Evolutionary conservation across 1,139 yeast species (phyloP), one percentile per base, ranked within the genome.

Genomic region (Eremothecium gossypii): DNA sequence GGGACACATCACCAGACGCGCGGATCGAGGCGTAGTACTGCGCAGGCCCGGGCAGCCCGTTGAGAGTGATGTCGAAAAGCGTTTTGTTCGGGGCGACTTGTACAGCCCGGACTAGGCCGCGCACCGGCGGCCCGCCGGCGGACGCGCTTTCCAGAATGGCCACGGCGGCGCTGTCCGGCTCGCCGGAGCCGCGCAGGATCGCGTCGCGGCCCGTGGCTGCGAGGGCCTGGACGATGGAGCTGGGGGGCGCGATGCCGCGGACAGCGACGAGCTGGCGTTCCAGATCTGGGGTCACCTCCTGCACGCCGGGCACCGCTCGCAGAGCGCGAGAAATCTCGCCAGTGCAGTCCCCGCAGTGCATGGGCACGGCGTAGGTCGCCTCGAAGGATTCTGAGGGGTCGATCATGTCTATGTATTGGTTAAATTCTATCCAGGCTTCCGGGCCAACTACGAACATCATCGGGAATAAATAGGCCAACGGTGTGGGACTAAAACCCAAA

Each of bases 101-200:
- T n/a, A 89, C 95, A 43, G 91, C 78, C 49, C 97, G 71, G 1
- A 89, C 95, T 44, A 89, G 71, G 1, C 97, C 97, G 55, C 82
- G 77, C 28, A 89, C 95, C n/a, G n/a, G 23, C n/a, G 27, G 29
- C 49, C 78, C 78, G 40, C 66, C 64, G 23, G 49, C 60, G 45
- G 70, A 76, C 54, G 81, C 83, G 12, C 83, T 73, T 58, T 91
- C 97, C 44, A 89, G 65, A 39, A 89, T 89, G 50, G 94, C 79
- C 27, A 89, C 97, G 0, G 95, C 96, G 0, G 96, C 95, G 23
- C 89, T 76, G 58, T 89, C 81, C 14, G 94, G 81, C 42, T 70
- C 70, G 2, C 97, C 97, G 0, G 96, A 78, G 5, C 98, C 98
- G 48, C 97, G 71, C 30, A 89, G 81, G 49, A 89, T 84, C 8